Evolutionary conservation across 371 early-diverging fungal genomes (phyloP).

Genomic region (Saksenaea vasiformis): DNA sequence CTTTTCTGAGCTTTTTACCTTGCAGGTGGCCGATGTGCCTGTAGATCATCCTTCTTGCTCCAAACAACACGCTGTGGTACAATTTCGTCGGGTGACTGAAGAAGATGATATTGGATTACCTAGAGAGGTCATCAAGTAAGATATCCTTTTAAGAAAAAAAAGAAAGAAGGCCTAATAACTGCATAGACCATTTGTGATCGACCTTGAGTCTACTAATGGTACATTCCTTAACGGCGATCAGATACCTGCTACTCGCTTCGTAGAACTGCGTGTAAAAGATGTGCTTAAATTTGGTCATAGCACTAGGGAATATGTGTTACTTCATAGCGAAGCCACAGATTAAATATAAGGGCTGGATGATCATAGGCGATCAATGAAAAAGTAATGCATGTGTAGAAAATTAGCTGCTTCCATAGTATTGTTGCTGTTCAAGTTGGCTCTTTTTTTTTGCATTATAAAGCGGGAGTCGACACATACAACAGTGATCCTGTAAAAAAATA

Average conservation of each 20-base stretch:
- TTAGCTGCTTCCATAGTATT: no score
- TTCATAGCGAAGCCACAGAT: constrained; percentile 63
- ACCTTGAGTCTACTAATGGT: constrained; percentile 90
- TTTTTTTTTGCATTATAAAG: no score
- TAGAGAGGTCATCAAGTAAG: constrained; percentile 54
- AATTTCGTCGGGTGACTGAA: constrained; percentile 68
- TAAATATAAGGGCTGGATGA: background rate
- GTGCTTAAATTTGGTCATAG: constrained; percentile 87
- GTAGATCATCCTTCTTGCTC: constrained; percentile 88
- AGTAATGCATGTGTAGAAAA: no score
- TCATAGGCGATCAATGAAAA: no score
- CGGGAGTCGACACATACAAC: no score
- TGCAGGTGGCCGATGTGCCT: constrained; percentile 87
- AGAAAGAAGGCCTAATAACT: background rate
- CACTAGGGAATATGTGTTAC: constrained; percentile 89
- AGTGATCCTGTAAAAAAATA: no score
- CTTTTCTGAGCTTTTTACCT: background rate
- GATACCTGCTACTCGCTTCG: constrained; percentile 78
- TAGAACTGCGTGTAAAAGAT: constrained; percentile 82
- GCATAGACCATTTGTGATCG: constrained; percentile 88
- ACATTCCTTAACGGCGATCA: constrained; percentile 82
- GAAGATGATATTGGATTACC: constrained; percentile 34
- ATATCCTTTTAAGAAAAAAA: background rate
- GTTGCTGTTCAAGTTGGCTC: no score
- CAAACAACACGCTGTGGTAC: constrained; percentile 90